Conservation (phyloP, 2,329 filamentous ascomycete genomes). For the Colletotrichum viniferum region DNA sequence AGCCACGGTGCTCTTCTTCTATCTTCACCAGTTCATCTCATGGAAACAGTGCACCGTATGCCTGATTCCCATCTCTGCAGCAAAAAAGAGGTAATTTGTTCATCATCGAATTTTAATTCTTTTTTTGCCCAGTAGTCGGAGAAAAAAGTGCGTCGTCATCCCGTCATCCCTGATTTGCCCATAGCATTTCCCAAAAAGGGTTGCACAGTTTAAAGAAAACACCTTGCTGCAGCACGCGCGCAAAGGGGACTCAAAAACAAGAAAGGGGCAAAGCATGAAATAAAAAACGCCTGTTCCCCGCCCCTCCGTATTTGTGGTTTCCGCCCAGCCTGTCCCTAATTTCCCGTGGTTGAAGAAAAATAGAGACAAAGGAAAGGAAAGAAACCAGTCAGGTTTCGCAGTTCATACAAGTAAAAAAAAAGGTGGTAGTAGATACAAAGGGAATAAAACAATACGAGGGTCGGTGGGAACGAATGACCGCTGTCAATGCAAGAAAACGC, state of each 20-base stretch:
- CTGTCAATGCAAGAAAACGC: conserved; percentile 20
- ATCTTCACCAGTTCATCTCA: background rate
- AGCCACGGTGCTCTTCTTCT: background rate
- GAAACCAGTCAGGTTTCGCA: background rate
- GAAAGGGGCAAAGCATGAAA: background rate
- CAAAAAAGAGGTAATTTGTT: background rate
- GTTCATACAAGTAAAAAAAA: conserved; percentile 10
- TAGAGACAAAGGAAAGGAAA: conserved; percentile 3
- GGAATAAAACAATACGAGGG: background rate
- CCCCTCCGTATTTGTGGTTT: background rate
- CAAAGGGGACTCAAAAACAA: background rate
- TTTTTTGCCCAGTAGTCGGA: conserved; percentile 1
- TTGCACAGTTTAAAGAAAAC: conserved; percentile 8
- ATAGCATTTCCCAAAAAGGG: background rate
- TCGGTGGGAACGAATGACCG: conserved; percentile 15
- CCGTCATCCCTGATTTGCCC: conserved; percentile 11
- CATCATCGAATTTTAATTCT: conserved; percentile 4
- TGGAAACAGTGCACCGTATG: background rate
- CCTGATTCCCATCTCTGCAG: background rate
- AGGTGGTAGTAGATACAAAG: conserved; percentile 11
- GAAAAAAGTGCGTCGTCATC: conserved; percentile 2
- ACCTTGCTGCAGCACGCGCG: conserved; percentile 9
- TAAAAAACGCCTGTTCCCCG: background rate
- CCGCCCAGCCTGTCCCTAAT: conserved; percentile 3
- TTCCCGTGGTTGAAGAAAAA: background rate